phyloP scores from a whole-genome alignment of 768 basidiomycete species.

The Leccinum subgranulosum region DNA sequence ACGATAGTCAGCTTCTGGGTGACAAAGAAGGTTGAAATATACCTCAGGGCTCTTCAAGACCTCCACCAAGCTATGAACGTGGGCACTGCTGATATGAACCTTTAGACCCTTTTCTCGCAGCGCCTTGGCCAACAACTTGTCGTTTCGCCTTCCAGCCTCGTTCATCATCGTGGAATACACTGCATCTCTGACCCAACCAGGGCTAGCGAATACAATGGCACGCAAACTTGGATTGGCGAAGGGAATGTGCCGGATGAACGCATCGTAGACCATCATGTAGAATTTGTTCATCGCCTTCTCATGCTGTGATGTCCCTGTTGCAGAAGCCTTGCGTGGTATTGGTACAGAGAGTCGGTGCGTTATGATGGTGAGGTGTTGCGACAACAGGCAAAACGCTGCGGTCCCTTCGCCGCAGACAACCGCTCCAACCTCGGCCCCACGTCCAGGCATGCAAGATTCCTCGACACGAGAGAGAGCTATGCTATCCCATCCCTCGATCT shows the following conservation, averaged over 20 bases:
- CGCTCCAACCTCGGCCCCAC: constrained; percentile 95
- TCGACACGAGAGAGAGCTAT: constrained; percentile 77
- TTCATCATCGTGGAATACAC: constrained; percentile 80
- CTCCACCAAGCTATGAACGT: constrained; percentile 94
- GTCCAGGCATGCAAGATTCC: constrained; percentile 88
- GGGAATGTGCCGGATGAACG: constrained; percentile 89
- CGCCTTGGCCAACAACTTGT: constrained; percentile 77
- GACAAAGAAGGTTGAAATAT: constrained; percentile 11
- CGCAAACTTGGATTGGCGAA: constrained; percentile 68
- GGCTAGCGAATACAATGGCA: constrained; percentile 94
- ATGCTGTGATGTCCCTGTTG: constrained; percentile 76
- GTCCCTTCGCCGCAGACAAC: constrained; percentile 95
- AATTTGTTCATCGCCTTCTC: constrained; percentile 90
- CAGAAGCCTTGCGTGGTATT: constrained; percentile 89
- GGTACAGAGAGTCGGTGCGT: constrained; percentile 84
- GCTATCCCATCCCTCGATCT: constrained; percentile 88
- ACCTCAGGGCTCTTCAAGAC: constrained; percentile 95
- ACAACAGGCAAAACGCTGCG: constrained; percentile 91
- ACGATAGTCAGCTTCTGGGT: constrained; percentile 1
- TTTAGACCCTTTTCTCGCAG: constrained; percentile 81
- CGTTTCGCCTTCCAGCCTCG: constrained; percentile 76
- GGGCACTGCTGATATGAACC: constrained; percentile 89
- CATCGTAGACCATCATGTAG: constrained; percentile 79
- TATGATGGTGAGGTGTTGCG: constrained; percentile 95
- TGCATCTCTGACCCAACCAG: constrained; percentile 91